These are phyloP conservation scores for Apiotrichum domesticum DNA, from an alignment of 1,284 basidiomycete genomes.

Conservation along the genomic window DNA sequence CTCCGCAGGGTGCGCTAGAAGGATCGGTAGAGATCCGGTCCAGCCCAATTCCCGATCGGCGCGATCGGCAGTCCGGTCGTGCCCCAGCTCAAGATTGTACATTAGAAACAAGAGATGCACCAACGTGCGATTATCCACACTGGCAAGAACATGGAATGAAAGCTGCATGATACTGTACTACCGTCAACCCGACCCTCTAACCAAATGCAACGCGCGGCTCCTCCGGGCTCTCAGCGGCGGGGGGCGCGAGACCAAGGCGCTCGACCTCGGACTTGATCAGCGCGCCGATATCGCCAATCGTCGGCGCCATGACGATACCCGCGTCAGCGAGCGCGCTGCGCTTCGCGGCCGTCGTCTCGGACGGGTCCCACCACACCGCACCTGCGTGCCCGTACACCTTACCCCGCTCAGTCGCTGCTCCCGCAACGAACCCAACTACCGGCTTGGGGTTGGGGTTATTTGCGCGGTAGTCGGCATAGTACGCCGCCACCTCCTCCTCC, in stretches of 20 bases:
- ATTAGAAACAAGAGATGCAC: no score
- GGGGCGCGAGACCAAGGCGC: slow-evolving; percentile 1
- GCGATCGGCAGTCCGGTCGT: no score
- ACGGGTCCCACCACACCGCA: slow-evolving; percentile 22
- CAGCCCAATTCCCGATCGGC: no score
- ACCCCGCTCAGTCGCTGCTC: slow-evolving; percentile 86
- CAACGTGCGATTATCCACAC: no score
- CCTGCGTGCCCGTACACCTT: slow-evolving; percentile 86
- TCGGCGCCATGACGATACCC: slow-evolving; percentile 16
- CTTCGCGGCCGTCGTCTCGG: slow-evolving; percentile 18
- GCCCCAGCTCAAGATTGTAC: no score
- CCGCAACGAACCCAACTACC: slow-evolving; percentile 92
- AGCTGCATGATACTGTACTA: no score
- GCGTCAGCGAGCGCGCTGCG: slow-evolving; percentile 9
- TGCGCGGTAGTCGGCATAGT: slow-evolving; percentile 71
- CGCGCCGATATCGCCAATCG: slow-evolving; percentile 15
- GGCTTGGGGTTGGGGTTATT: slow-evolving; percentile 64
- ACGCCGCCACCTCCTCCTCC: slow-evolving; percentile 98
- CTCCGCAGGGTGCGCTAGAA: no score
- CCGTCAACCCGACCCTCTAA: not conserved
- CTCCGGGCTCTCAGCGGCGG: not conserved
- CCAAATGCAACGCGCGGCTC: not conserved
- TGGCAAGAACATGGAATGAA: no score
- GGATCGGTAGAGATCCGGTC: no score
- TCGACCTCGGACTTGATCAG: slow-evolving; percentile 14